Conservation (phyloP, 2,329 filamentous ascomycete genomes). For the Byssochlamys sp. region DNA sequence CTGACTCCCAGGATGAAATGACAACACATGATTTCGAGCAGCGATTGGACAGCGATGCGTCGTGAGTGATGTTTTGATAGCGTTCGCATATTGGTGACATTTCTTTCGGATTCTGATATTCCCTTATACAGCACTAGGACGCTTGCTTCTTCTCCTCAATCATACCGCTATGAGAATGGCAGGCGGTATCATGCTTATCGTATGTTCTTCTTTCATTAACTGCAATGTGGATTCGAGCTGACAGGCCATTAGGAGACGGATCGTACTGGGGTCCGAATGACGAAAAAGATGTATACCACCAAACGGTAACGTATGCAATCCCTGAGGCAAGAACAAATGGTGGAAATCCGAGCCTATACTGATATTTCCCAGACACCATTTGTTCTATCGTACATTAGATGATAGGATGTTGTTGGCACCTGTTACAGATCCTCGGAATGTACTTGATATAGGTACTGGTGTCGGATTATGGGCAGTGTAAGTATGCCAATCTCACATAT, state of each 20-base stretch:
- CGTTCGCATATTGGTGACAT: not conserved
- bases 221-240: not conserved
- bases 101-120: not conserved
- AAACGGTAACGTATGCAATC: constrained; percentile 13
- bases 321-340: not conserved
- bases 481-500: not conserved
- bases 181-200: constrained; percentile 21
- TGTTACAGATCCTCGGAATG: constrained; percentile 16
- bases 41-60: not conserved
- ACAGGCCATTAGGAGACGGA: constrained; percentile 12
- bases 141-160: constrained; percentile 16
- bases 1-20: not conserved
- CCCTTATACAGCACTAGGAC: constrained; percentile 7
- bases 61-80: not conserved
- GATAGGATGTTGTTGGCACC: constrained; percentile 18
- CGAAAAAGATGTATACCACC: constrained; percentile 12
- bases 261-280: constrained; percentile 21
- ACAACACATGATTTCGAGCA: not conserved
- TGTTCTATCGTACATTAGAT: constrained; percentile 17
- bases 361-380: constrained; percentile 12
- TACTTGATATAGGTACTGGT: constrained; percentile 25
- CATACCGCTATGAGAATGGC: constrained; percentile 24
- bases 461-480: constrained; percentile 25
- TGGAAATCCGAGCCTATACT: not conserved
- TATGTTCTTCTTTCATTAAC: not conserved